Base-by-base conservation (phyloP, 1,284 basidiomycete species). In the Rhodotorula glutinis region DNA sequence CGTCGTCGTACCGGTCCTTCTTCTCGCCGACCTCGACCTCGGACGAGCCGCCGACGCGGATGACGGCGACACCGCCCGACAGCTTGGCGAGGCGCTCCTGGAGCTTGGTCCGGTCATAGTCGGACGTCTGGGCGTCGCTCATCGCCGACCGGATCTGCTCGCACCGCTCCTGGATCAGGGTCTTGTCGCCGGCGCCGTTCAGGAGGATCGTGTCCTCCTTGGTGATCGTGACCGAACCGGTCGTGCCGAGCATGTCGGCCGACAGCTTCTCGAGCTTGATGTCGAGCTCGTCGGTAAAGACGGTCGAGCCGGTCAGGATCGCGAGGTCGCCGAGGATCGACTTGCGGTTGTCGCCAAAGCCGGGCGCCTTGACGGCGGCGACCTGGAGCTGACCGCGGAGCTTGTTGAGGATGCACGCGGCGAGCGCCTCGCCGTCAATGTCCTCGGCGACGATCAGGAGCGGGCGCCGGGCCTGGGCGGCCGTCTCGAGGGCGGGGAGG, bases 321-420 rank as follows among this genome's bases (percentile, higher is more conserved):
- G 91, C 93, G 69, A 98, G 85, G 79, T 98, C 95, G 67, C 95
- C 95, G 60, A 98, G 89, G 82, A 97, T 92, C 70, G 87, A 90
- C 84, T 97, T 98, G 81, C 95, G 88, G 87, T 98, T 98, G 83
- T 98, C 95, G 79, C 95, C 95, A 79, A 98, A 98, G 67, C 95
- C 75, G 69, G 95, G 95, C 21, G 95, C 94, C 83, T 98, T 97
- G 82, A 97, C 87, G 60, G 92, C 93, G 69, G 83, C 88, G 71
- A 97, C 92, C 79, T 90, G 88, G 74, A 98, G 86, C 80, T 97
- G 94, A 62, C 94, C 93, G 75, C 93, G 91, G 75, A 98, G 90
- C 85, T 97, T 98, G 90, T 98, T 97, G 79, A 97, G 86, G 77
- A 98, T 94, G 79, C 92, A 94, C 40, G 94, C 94, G 59, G 94